Evolutionary conservation across 805 yeast species (phyloP), one percentile per base, ranked within the genome.

Genomic region (Lipomyces kockii): DNA sequence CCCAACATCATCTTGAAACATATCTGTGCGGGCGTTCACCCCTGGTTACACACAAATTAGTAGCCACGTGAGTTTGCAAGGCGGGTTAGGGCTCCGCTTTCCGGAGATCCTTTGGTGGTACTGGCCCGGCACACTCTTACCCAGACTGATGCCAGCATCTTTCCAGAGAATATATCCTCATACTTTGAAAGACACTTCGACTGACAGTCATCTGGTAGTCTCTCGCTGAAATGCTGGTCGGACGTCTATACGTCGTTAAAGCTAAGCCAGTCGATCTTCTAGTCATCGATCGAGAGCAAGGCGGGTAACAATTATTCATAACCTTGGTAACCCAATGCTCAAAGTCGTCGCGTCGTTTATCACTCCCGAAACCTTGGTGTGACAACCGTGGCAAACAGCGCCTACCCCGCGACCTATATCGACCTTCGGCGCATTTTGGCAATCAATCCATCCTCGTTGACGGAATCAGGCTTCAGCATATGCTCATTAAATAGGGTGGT

Each of bases 361-460:
- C 49, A 43, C 49, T 43, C 49, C 20, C 49, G 49, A 43, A 43
- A 43, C 49, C 49, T n/a, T 43, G 49, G 49, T 43, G 49, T 43
- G 49, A 43, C 49, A 43, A 43, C 3, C 22, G 20, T 43, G 49
- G 49, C 49, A 43, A 17, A 17, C 49, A 14, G 8, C 49, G 20
- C 22, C 49, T 43, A 43, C 49, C 3, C 43, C 12, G 43, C 43
- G 22, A n/a, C 22, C n/a, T 7, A n/a, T 43, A 6, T 43, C 49
- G 22, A 17, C 49, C 49, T 4, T 43, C 20, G 22, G 22, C 20
- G 22, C 22, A n/a, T 43, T 43, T 43, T 43, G 22, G 22, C 49
- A 43, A 6, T 7, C 49, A 43, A 43, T 43, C 49, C 49, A 43
- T 43, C 22, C 8, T 43, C 22, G 22, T 17, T 43, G 20, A 43